These are phyloP conservation scores for Aureobasidium sp. DNA, from an alignment of 2,329 filamentous ascomycete species.

Conservation along the genomic window DNA sequence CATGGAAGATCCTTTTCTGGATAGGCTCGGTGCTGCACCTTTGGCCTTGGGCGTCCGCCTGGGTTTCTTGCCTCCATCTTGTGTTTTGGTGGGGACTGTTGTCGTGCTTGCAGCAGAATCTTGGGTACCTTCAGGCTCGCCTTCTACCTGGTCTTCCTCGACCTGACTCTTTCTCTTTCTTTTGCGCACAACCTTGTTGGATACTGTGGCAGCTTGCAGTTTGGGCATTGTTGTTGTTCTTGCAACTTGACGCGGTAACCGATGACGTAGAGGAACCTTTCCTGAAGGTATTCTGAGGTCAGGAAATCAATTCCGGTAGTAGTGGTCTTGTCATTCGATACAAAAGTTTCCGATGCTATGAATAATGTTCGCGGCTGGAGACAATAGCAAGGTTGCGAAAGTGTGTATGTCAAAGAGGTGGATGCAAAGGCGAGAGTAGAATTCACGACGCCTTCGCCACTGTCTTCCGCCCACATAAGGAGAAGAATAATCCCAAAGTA, in stretches of 20 bases:
- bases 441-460: slow-evolving; percentile 1
- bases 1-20: slow-evolving; percentile 42
- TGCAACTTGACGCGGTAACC: background rate
- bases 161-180: slow-evolving; percentile 30
- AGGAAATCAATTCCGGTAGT: background rate
- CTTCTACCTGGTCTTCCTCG: slow-evolving; percentile 13
- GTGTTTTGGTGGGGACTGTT: slow-evolving; percentile 48
- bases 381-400: background rate
- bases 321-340: background rate
- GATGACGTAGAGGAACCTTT: background rate
- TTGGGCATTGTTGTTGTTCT: slow-evolving; percentile 35
- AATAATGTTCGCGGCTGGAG: background rate
- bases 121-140: slow-evolving; percentile 15
- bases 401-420: background rate
- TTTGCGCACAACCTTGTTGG: slow-evolving; percentile 41
- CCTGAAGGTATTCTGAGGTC: background rate
- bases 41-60: slow-evolving; percentile 37
- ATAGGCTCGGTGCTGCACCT: slow-evolving; percentile 24
- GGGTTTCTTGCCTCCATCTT: slow-evolving; percentile 50
- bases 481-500: background rate
- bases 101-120: slow-evolving; percentile 29
- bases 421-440: background rate
- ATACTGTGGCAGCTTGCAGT: slow-evolving; percentile 43
- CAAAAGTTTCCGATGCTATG: background rate
- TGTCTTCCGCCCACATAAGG: background rate